Base-by-base conservation (phyloP, 441 rosid genomes). In the Eruca vesicaria region DNA sequence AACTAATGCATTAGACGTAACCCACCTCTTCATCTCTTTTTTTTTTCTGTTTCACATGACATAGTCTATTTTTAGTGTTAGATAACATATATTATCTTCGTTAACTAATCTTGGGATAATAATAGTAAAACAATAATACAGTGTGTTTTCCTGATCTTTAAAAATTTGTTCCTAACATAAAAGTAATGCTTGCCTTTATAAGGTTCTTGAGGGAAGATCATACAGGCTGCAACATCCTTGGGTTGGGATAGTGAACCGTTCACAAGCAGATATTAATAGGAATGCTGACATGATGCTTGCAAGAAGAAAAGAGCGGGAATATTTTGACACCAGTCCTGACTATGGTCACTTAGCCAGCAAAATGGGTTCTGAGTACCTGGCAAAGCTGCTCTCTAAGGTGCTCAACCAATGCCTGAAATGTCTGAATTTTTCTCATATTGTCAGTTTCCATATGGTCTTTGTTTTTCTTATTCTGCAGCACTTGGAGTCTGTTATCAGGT, bases 201-300 rank as follows among this genome's bases (percentile, higher is more conserved):
- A 94, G 99, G 99, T 96, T 78, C 90, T 96, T 2, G 98, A 96
- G 82, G 98, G 99, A 83, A 89, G 92, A 80, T 84, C 99, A 36
- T 96, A 96, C 73, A 80, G 86, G 82, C 86, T 96, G 57, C 99
- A 84, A 78, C 90, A 87, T 77, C 99, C 98, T 68, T 96, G 99
- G 99, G 99, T 96, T 76, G 99, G 99, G 65, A 88, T 93, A 75
- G 99, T 96, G 80, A 96, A 93, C 80, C 98, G 99, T 48, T 96
- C 99, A 1, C 99, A 96, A 83, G 97, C 99, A 64, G 99, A 96
- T 74, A 96, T 96, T 19, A 96, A 96, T 69, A 96, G 81, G 81
- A 96, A 90, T 67, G 86, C 87, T 45, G 99, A 96, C 69, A 96
- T 96, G 97, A 90, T 88, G 79, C 75, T 82, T 75, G 99, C 99